Evolutionary conservation across 1,284 basidiomycete species (phyloP).

Genomic region (Ustilago xerochloae): DNA sequence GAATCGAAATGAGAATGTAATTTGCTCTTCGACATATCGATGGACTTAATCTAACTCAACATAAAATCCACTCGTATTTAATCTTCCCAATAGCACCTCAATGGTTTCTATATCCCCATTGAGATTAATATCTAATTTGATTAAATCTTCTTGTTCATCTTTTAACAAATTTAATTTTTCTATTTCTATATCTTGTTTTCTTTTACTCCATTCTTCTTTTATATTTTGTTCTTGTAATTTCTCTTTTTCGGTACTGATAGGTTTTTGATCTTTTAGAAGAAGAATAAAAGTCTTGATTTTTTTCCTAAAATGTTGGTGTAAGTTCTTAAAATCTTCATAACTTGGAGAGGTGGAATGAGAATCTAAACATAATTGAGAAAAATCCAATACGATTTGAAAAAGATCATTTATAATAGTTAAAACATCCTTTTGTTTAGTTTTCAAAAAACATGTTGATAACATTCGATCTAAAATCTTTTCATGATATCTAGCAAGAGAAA

Average conservation of each 20-base stretch:
- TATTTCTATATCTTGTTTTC: constrained; percentile 30
- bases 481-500: constrained; percentile 54
- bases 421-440: constrained; percentile 28
- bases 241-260: neutral
- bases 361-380: constrained; percentile 39
- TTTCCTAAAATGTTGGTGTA: constrained; percentile 16
- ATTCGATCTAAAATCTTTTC: constrained; percentile 54
- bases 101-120: constrained; percentile 1
- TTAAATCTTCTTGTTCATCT: constrained; percentile 39
- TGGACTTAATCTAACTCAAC: constrained; percentile 20
- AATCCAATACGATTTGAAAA: constrained; percentile 42
- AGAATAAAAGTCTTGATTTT: constrained; percentile 29
- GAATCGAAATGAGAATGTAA: neutral
- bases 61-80: constrained; percentile 41
- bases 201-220: constrained; percentile 5
- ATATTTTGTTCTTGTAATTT: neutral
- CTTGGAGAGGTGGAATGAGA: constrained; percentile 23
- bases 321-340: constrained; percentile 22
- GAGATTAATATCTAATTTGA: constrained; percentile 23
- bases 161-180: constrained; percentile 24
- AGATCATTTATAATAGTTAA: constrained; percentile 28
- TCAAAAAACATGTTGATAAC: constrained; percentile 50
- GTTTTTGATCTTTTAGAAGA: constrained; percentile 26
- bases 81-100: constrained; percentile 21
- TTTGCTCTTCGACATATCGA: neutral